These are phyloP conservation scores for Penicillium maclennaniae DNA, from an alignment of 495 filamentous ascomycete species.

Conservation along the genomic window DNA sequence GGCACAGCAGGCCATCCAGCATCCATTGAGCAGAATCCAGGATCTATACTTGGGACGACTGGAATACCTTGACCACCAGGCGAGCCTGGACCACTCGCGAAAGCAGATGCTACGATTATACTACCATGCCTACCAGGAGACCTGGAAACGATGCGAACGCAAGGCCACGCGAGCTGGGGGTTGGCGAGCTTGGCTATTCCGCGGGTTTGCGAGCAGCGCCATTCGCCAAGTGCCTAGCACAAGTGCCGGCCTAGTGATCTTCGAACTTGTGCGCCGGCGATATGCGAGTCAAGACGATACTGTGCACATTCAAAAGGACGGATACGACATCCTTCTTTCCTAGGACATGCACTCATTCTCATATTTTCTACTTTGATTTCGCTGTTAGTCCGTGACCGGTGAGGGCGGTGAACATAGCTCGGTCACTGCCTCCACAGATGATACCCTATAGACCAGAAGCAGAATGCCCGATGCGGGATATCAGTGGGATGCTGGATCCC, in stretches of 20 bases:
- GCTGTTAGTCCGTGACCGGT: background rate
- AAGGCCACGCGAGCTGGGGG: conserved; percentile 61
- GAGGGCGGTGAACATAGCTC: background rate
- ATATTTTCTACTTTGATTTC: background rate
- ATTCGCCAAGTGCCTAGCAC: conserved; percentile 83
- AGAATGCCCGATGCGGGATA: background rate
- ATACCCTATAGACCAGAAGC: conserved; percentile 6
- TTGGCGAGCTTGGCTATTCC: conserved; percentile 70
- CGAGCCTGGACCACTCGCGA: conserved; percentile 44
- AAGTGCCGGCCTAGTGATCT: conserved; percentile 83
- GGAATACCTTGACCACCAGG: conserved; percentile 69
- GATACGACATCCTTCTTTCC: conserved; percentile 68
- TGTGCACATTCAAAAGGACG: conserved; percentile 60
- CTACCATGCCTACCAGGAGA: conserved; percentile 71
- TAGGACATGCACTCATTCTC: conserved; percentile 10
- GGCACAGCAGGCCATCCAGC: conserved; percentile 71
- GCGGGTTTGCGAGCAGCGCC: conserved; percentile 69
- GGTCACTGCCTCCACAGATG: background rate
- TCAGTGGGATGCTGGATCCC: background rate
- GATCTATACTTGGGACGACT: conserved; percentile 73
- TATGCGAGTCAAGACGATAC: conserved; percentile 68
- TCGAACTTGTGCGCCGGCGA: conserved; percentile 78
- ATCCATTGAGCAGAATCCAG: conserved; percentile 73
- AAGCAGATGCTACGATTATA: conserved; percentile 60
- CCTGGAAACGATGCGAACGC: conserved; percentile 62